Percentiles rank a stretch among this genome's conserved stretches.
These are phyloP conservation scores for Aspergillus quadrilineatus DNA, from an alignment of 2,329 filamentous ascomycete species.

Conservation along the genomic window DNA sequence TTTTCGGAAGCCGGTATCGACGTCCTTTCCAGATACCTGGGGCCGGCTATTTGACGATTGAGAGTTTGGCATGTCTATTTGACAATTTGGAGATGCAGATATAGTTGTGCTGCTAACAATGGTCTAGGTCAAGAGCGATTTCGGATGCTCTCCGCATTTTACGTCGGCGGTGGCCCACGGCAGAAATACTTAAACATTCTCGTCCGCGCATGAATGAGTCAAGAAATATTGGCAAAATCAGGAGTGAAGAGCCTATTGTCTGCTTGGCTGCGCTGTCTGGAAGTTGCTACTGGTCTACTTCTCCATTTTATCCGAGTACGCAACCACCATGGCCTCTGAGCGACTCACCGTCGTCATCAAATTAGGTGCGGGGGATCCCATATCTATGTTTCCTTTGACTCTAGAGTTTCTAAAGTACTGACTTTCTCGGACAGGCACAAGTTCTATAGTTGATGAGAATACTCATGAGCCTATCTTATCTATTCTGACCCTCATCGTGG, in stretches of 20 bases:
- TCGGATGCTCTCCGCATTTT: conserved; percentile 27
- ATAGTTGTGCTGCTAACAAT: neutral
- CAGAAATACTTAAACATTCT: conserved; percentile 27
- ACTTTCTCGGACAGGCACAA: conserved; percentile 67
- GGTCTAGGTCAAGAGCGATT: conserved; percentile 11
- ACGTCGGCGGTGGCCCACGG: conserved; percentile 28
- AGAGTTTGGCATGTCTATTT: conserved; percentile 31
- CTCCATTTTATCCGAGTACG: conserved; percentile 1
- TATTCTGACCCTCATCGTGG: conserved; percentile 86
- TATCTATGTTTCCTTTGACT: neutral
- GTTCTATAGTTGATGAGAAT: conserved; percentile 96
- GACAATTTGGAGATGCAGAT: neutral
- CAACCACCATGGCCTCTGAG: conserved; percentile 25
- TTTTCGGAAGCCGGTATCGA: conserved; percentile 38
- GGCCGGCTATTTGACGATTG: conserved; percentile 21
- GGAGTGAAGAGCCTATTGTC: neutral
- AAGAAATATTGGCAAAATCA: neutral
- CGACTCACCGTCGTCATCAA: conserved; percentile 42
- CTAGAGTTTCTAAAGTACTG: conserved; percentile 11
- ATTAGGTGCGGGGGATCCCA: conserved; percentile 35
- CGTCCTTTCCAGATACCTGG: conserved; percentile 23
- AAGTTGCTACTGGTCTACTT: neutral
- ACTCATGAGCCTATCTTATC: conserved; percentile 92
- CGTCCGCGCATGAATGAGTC: conserved; percentile 6
- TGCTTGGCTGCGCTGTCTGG: neutral